Base-by-base conservation (phyloP, 441 rosid genomes). In the Geranium incanum region DNA sequence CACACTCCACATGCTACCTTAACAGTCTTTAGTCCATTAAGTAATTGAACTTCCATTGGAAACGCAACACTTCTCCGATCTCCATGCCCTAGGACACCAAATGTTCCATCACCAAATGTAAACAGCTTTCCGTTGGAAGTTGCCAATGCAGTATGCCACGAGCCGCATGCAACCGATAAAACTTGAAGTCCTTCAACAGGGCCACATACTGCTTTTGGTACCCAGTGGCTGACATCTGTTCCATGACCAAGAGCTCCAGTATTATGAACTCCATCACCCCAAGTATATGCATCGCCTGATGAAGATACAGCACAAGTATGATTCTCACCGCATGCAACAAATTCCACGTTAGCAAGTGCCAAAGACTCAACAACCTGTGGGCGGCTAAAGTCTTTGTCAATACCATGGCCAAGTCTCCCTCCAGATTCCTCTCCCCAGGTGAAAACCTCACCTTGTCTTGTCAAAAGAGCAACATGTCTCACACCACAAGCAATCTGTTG, bases 381-480 rank as follows among this genome's bases (percentile, higher is more conserved):
- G 76, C 90, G 91, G 79, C 87, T 81, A 77, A 90, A 87, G 79
- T 87, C 94, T 75, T 86, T 81, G 76, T 95, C 96, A 67, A 90
- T 94, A 71, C 97, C 99, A 78, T 94, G 99, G 79, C 99, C 99
- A 74, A 94, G 97, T 79, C 97, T 86, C 68, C 97, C 97, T 75
- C 95, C 97, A 5, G 88, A 87, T 86, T 92, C 99, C 86, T 89
- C 95, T 63, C 97, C 99, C 97, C 97, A 89, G 36, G 97, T 84
- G 80, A 95, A 95, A 63, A 83, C 79, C 77, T 92, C 97, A 73
- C 99, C 97, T 79, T 92, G 96, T 82, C 90, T 95, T 72, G 96
- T 89, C 43, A 95, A 96, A 68, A 95, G 82, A 73, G 97, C 91
- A 72, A 92, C 96, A 83, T 95, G 96, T 73, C 77, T 81, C 75